Evolutionary conservation across 345 rosid species (phyloP).

Genomic region (Eucalyptus virginea): DNA sequence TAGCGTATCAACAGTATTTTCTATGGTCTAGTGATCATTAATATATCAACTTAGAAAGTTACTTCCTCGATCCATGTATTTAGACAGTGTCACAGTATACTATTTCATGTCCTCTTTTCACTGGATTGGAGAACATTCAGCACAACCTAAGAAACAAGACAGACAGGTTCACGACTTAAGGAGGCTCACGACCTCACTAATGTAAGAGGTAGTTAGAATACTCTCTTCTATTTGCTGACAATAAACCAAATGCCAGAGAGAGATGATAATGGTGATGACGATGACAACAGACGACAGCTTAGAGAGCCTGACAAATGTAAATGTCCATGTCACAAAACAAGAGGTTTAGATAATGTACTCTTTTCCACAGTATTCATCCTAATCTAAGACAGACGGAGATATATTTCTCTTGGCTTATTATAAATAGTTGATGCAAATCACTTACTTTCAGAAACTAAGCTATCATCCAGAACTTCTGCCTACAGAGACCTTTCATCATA

Average conservation of each 20-base stretch:
- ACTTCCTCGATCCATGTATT: neutral
- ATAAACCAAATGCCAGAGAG: neutral
- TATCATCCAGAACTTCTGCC: neutral
- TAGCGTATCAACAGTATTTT: no score
- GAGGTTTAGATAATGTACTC: neutral
- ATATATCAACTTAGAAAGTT: neutral
- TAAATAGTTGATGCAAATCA: neutral
- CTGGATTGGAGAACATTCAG: neutral
- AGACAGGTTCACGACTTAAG: neutral
- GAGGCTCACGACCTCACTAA: neutral
- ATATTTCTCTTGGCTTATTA: neutral
- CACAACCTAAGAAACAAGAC: neutral
- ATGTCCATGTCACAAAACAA: neutral
- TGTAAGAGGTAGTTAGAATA: neutral
- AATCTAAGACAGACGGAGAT: neutral
- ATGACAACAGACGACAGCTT: neutral
- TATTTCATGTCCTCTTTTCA: neutral
- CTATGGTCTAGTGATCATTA: neutral
- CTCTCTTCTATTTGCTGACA: neutral
- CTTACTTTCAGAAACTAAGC: neutral
- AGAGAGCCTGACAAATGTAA: neutral
- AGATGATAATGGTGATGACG: neutral
- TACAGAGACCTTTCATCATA: conserved; percentile 6
- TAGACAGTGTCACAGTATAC: neutral
- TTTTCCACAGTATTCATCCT: neutral